A percentile compares a stretch with the other conserved stretches of the same genome.
Conservation (phyloP, 2,329 filamentous ascomycete genomes). For the Rutstroemia sydowiana region DNA sequence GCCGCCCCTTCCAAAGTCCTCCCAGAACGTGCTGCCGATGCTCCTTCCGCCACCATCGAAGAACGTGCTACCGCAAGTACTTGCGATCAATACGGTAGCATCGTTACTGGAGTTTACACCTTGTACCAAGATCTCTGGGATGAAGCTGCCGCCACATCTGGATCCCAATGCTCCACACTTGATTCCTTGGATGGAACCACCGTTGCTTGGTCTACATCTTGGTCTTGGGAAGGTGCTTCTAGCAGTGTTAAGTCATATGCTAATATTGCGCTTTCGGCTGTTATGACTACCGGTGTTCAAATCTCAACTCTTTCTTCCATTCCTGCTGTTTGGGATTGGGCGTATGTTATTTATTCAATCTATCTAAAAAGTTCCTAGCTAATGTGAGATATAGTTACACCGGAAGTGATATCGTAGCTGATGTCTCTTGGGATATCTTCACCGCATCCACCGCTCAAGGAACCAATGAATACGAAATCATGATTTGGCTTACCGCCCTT, state of each 20-base stretch:
- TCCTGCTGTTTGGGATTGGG: slow-evolving; percentile 34
- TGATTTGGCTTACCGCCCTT: slow-evolving; percentile 55
- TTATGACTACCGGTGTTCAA: slow-evolving; percentile 18
- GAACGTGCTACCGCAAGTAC: slow-evolving; percentile 8
- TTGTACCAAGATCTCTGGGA: slow-evolving; percentile 33
- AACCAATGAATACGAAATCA: slow-evolving; percentile 51
- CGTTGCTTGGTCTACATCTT: slow-evolving; percentile 35
- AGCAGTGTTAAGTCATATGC: slow-evolving; percentile 36
- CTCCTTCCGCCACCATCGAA: neutral
- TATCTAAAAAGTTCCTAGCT: neutral
- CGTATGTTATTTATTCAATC: slow-evolving; percentile 23
- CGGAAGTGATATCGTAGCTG: slow-evolving; percentile 42
- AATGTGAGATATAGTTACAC: slow-evolving; percentile 34
- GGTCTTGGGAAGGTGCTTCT: slow-evolving; percentile 34
- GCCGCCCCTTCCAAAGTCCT: slow-evolving; percentile 3
- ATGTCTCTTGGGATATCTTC: slow-evolving; percentile 58
- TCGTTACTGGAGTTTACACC: slow-evolving; percentile 29
- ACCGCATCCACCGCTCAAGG: slow-evolving; percentile 40
- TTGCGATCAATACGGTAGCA: slow-evolving; percentile 21
- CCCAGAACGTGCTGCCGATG: neutral
- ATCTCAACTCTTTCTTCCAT: slow-evolving; percentile 33
- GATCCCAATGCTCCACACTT: slow-evolving; percentile 33
- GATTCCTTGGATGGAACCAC: slow-evolving; percentile 28
- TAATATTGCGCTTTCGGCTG: slow-evolving; percentile 32
- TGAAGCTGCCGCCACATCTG: neutral